Conservation (phyloP, 2,329 filamentous ascomycete species). For the Colletotrichum caudatum region DNA sequence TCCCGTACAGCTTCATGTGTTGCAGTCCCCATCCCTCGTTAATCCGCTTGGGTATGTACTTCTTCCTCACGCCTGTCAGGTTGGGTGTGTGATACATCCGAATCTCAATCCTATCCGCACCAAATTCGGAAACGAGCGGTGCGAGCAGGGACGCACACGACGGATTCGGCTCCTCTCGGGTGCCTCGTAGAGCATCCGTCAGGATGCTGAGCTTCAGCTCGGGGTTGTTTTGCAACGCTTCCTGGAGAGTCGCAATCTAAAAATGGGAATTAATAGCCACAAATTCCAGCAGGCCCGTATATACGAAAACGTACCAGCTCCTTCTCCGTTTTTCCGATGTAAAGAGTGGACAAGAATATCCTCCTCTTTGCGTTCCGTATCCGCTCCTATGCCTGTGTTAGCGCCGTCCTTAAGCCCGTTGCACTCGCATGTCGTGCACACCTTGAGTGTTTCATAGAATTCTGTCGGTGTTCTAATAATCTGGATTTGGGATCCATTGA, state of each 20-base stretch:
- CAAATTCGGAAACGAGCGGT: conserved; percentile 86
- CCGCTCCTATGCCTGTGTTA: conserved; percentile 68
- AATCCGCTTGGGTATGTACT: conserved; percentile 85
- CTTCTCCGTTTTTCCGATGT: conserved; percentile 93
- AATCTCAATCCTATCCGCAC: conserved; percentile 85
- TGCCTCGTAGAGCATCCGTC: conserved; percentile 91
- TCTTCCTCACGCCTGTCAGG: conserved; percentile 86
- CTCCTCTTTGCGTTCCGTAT: conserved; percentile 82
- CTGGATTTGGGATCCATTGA: conserved; percentile 82
- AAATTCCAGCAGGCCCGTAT: not conserved
- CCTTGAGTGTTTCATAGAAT: conserved; percentile 93
- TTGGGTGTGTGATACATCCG: conserved; percentile 99
- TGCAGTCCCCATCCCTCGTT: conserved; percentile 99
- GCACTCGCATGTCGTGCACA: conserved; percentile 50
- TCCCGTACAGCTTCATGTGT: conserved; percentile 98
- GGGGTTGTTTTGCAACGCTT: conserved; percentile 80
- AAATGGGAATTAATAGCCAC: not conserved
- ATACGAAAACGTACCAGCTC: conserved; percentile 71
- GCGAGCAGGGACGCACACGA: conserved; percentile 91
- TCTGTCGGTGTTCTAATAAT: conserved; percentile 85
- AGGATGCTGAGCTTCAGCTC: conserved; percentile 86
- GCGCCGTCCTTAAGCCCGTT: conserved; percentile 7
- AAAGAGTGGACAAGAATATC: conserved; percentile 95
- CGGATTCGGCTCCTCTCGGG: conserved; percentile 85
- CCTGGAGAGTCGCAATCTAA: conserved; percentile 79